These are phyloP conservation scores for Cytospora leucostoma DNA, from an alignment of 2,329 filamentous ascomycete genomes.

Conservation along the genomic window DNA sequence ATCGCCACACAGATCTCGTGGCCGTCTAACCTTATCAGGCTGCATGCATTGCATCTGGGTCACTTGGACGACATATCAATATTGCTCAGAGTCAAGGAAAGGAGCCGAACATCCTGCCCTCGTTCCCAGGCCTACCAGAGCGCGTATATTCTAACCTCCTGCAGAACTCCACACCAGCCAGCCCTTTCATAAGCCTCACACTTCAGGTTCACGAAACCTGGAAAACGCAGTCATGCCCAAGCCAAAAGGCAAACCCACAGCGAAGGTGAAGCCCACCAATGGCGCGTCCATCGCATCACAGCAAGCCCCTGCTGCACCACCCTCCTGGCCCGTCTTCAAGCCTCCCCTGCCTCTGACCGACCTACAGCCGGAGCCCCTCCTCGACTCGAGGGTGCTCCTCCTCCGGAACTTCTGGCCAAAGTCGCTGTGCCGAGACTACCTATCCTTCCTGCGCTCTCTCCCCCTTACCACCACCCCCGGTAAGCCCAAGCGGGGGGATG, in stretches of 20 bases:
- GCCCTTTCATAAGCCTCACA: too few species aligned
- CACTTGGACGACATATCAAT: background rate
- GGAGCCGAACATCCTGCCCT: background rate
- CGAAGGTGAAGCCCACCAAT: slow-evolving; percentile 23
- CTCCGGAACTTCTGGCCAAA: slow-evolving; percentile 74
- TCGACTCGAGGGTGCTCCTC: slow-evolving; percentile 67
- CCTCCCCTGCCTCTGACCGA: slow-evolving; percentile 67
- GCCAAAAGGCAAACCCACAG: slow-evolving; percentile 29
- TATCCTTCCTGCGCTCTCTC: slow-evolving; percentile 68
- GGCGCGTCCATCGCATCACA: too few species aligned
- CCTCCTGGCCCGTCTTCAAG: slow-evolving; percentile 71
- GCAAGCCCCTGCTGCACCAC: slow-evolving; percentile 35
- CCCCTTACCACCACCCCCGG: slow-evolving; percentile 77
- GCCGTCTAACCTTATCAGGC: background rate
- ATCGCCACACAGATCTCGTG: too few species aligned
- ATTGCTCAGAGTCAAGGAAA: background rate
- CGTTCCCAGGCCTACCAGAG: background rate
- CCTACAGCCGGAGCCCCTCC: slow-evolving; percentile 59
- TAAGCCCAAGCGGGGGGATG: slow-evolving; percentile 77
- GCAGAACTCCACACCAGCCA: too few species aligned
- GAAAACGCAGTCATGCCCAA: slow-evolving; percentile 20
- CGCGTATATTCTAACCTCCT: background rate
- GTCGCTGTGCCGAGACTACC: slow-evolving; percentile 73
- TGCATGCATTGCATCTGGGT: background rate
- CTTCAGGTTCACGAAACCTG: background rate